A percentile compares a stretch with the other conserved stretches of the same genome.
These are phyloP conservation scores for Ceratobasidium sp. DNA, from an alignment of 1,284 basidiomycete genomes.

Conservation along the genomic window DNA sequence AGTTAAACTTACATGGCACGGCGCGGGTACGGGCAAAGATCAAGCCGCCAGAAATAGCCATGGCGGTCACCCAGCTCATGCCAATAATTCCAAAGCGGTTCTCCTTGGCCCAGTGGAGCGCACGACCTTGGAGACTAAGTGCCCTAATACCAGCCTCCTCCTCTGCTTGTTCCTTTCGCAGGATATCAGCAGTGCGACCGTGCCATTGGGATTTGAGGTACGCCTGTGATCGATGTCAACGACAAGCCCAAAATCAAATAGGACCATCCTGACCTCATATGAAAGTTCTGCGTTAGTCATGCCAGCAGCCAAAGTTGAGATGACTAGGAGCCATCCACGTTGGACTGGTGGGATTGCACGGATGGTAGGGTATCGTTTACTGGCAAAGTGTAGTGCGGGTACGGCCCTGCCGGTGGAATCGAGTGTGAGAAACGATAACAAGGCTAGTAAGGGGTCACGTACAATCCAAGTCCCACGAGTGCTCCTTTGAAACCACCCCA, in stretches of 20 bases:
- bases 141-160: conserved; percentile 14
- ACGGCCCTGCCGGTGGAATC: conserved; percentile 3
- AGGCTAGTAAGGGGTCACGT: neutral
- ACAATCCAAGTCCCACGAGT: conserved; percentile 14
- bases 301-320: conserved; percentile 24
- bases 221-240: neutral
- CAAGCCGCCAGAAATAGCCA: conserved; percentile 30
- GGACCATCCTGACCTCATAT: conserved; percentile 12
- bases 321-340: conserved; percentile 9
- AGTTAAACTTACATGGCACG: conserved; percentile 19
- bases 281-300: conserved; percentile 31
- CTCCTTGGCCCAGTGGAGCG: conserved; percentile 34
- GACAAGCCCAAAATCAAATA: neutral
- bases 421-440: neutral
- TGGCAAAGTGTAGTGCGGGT: conserved; percentile 26
- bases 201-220: conserved; percentile 35
- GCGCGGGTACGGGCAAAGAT: conserved; percentile 31
- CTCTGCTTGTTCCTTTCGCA: conserved; percentile 26
- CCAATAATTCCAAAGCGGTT: conserved; percentile 34
- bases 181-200: conserved; percentile 29
- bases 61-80: conserved; percentile 35
- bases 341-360: conserved; percentile 32
- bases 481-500: conserved; percentile 10
- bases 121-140: conserved; percentile 27
- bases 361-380: conserved; percentile 22